Base-by-base conservation (phyloP, 371 early-diverging fungal genomes). In the Entomophthora muscae region DNA sequence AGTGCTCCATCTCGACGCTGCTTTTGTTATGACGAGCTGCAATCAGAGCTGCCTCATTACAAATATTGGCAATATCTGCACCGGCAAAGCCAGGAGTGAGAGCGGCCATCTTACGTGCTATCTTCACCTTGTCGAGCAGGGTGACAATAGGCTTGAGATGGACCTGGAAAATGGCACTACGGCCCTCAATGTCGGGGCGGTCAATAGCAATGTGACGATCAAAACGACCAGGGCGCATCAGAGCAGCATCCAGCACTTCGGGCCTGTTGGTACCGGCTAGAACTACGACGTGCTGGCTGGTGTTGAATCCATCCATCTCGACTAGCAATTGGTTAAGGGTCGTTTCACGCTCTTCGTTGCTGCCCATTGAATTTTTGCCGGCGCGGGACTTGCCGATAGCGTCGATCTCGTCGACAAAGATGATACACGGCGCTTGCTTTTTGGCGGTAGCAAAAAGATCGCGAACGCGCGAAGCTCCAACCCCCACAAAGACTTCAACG, bases 401-500 rank as follows among this genome's bases (percentile, higher is more conserved):
- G 76, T 99, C 99, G 69, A 99, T 99, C 78, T 99, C 99, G 69
- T 99, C 99, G 42, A 99, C 92, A 72, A 99, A 99, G 64, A 99
- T 90, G 66, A 99, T 98, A 74, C 96, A 95, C 1, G 99, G 99
- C 0, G 97, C 84, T 64, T 93, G 83, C 78, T 96, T 95, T 75
- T 93, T 91, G 56, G 99, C 99, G 28, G 82, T 91, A 1, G 89
- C 82, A 77, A 99, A 99, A 70, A 98, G 71, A 72, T 98, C 98
- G 53, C 99, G 85, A 1, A 99, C 96, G 56, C 98, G 84, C n/a
- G 93, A 90, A 1, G 97, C 88, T 52, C 99, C 99, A 12, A 98
- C 98, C 71, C 99, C 99, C 24, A 99, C 99, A 88, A 98, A 98
- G 97, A 98, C 99, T 74, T 98, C 98, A 27, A 98, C 92, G 70